Base-by-base conservation (phyloP, 345 rosid genomes). In the Eucalyptus regnans region DNA sequence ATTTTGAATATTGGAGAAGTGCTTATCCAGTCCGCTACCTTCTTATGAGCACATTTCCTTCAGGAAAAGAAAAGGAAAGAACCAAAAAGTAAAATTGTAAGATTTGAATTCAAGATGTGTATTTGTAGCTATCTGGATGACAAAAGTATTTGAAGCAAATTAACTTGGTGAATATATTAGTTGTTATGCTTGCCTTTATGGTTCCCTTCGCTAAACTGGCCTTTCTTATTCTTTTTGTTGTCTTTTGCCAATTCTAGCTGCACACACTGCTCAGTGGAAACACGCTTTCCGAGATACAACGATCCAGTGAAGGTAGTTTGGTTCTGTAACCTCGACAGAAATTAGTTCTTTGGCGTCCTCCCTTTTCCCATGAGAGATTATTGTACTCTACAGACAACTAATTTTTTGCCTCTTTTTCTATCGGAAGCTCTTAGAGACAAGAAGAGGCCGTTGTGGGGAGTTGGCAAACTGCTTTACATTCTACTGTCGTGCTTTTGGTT, bases 391-490 rank as follows among this genome's bases (percentile, higher is more conserved):
- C 22, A n/a, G 66, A 49, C 23, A 37, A 83, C 49, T 37, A 54
- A 76, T 8, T 56, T 50, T 83, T 52, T 46, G 29, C 79, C 87
- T 79, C 84, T 71, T 86, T n/a, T 62, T 23, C 86, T 52, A 22
- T 54, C 43, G 89, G 90, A 93, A 97, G 99, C 98, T 97, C 31
- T 76, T 97, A 48, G 98, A 96, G 94, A 96, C 99, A 48, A 96
- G 95, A 92, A 94, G 91, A 89, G 99, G 99, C 86, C 99, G 99
- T 51, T 98, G 99, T 49, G 99, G 99, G 91, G 99, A 98, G 93
- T 98, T 99, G 99, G 99, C 99, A 85, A 98, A 96, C 91, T 97
- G 99, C 93, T 97, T 97, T 92, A 96, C 98, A n/a, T 94, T 96
- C n/a, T 97, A 96, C 87, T 97, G 99, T 83, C 93, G 98, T 88